phyloP scores from a whole-genome alignment of 768 basidiomycete genomes.

The Leccinum subtestaceum region DNA sequence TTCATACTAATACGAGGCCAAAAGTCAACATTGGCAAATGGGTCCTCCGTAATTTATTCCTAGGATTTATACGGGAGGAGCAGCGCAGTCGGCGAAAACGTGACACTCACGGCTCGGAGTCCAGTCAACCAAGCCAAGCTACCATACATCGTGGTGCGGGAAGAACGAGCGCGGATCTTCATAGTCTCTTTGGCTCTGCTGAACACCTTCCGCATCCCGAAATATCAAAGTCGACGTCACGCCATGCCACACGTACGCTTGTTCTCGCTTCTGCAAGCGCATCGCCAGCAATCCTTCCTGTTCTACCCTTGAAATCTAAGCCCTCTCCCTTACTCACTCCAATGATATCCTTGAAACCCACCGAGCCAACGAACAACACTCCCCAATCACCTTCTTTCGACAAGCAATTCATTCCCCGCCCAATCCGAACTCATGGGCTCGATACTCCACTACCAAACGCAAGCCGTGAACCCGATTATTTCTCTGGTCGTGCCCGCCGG shows the following conservation, averaged over 20 bases:
- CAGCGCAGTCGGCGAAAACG: constrained; percentile 42
- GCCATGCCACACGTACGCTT: constrained; percentile 34
- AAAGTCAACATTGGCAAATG: constrained; percentile 92
- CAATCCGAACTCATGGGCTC: constrained; percentile 43
- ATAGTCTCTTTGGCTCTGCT: constrained; percentile 13
- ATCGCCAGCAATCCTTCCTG: constrained; percentile 60
- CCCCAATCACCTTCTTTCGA: constrained; percentile 43
- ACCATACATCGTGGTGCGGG: constrained; percentile 24
- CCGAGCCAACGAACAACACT: constrained; percentile 34
- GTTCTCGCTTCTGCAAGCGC: constrained; percentile 65
- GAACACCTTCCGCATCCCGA: constrained; percentile 32
- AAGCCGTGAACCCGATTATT: constrained; percentile 49
- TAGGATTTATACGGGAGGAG: constrained; percentile 72
- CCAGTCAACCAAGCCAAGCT: constrained; percentile 13
- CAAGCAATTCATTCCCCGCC: constrained; percentile 31
- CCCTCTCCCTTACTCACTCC: constrained; percentile 59
- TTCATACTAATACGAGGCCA: constrained; percentile 7
- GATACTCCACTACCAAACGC: constrained; percentile 34
- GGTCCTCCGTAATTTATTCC: constrained; percentile 83
- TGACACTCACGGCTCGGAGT: constrained; percentile 23
- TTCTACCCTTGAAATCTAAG: constrained; percentile 40
- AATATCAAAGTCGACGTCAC: constrained; percentile 22
- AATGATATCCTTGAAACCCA: constrained; percentile 48
- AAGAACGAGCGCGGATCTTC: constrained; percentile 26
- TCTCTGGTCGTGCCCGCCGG: constrained; percentile 44